A percentile compares a stretch with the other conserved stretches of the same genome.
Conservation (phyloP, 768 basidiomycete genomes). For the Postia placenta region DNA sequence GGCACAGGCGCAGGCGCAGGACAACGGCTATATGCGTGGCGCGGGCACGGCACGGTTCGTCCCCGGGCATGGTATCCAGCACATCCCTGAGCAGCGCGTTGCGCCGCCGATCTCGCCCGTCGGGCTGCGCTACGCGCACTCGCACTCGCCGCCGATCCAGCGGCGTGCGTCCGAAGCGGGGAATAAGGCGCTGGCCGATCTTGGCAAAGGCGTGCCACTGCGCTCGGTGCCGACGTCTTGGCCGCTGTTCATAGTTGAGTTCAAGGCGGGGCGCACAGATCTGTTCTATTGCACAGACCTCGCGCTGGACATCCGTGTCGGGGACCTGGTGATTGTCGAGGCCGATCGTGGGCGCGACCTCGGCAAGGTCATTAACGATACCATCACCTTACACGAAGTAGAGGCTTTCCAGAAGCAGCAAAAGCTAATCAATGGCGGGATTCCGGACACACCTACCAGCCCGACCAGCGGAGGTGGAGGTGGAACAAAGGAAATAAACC, state of each 20-base stretch:
- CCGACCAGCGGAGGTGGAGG: slow-evolving; percentile 36
- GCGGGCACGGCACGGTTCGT: slow-evolving; percentile 56
- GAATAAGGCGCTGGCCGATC: slow-evolving; percentile 38
- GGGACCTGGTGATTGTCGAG: slow-evolving; percentile 94
- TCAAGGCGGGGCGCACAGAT: slow-evolving; percentile 95
- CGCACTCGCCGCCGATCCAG: slow-evolving; percentile 11
- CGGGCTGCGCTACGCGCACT: slow-evolving; percentile 12
- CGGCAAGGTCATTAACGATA: slow-evolving; percentile 88
- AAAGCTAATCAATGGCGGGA: slow-evolving; percentile 34
- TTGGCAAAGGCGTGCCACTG: slow-evolving; percentile 87
- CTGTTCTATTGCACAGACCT: slow-evolving; percentile 85
- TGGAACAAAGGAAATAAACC: slow-evolving; percentile 88
- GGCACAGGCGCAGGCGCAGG: no score
- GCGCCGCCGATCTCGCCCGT: slow-evolving; percentile 58
- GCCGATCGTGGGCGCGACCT: slow-evolving; percentile 93
- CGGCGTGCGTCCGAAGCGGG: slow-evolving; percentile 38
- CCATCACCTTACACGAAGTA: slow-evolving; percentile 84
- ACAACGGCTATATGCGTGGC: slow-evolving; percentile 24
- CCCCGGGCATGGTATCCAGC: slow-evolving; percentile 61
- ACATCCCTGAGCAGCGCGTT: slow-evolving; percentile 34
- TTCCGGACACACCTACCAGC: slow-evolving; percentile 31
- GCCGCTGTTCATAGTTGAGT: slow-evolving; percentile 95
- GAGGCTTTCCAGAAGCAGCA: slow-evolving; percentile 86
- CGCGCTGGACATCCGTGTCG: slow-evolving; percentile 60
- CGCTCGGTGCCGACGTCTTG: slow-evolving; percentile 75